Base-by-base conservation (phyloP, 345 rosid species). In the Camelina sativa region DNA sequence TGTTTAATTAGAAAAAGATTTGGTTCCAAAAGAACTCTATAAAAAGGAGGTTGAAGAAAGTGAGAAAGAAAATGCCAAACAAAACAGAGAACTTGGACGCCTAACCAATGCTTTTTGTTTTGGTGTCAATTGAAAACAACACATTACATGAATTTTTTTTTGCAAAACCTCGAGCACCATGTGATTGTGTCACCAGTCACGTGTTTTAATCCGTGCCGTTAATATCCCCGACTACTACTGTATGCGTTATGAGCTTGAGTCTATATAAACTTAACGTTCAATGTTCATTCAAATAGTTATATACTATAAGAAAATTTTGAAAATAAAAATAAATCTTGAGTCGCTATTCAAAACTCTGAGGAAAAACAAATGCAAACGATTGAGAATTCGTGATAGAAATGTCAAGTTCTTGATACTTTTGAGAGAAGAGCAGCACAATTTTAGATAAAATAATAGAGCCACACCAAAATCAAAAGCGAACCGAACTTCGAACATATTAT, bases 41-140 rank as follows among this genome's bases (percentile, higher is more conserved):
- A 51, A 78, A 79, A 63, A 58, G 37, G 40, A 69, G 74, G 30
- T 59, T 48, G 69, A 47, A 38, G 67, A 65, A 71, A 48, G 54
- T 65, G 41, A 50, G 34, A 58, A 62, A 66, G 68, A 53, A 67
- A 65, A 60, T 59, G 60, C 65, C 69, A 78, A 66, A 67, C 77
- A 66, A 66, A 66, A 72, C 56, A 67, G 23, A 68, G 79, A 73
- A 79, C 57, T 68, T 79, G 61, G 38, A 63, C 74, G 76, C 82
- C 82, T 79, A 74, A 79, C 82, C 82, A 69, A 69, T 79, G 67
- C 79, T 63, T 79, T 28, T 79, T 79, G 47, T 43, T 62, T 74
- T 62, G 28, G 34, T 52, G 73, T 58, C 69, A 51, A 58, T 57
- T 65, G 44, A 44, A 61, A 46, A 20, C 54, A 67, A 34, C 56